These are phyloP conservation scores for Polymyxa betae DNA, from an alignment of 208 protist genomes.

Conservation along the genomic window DNA sequence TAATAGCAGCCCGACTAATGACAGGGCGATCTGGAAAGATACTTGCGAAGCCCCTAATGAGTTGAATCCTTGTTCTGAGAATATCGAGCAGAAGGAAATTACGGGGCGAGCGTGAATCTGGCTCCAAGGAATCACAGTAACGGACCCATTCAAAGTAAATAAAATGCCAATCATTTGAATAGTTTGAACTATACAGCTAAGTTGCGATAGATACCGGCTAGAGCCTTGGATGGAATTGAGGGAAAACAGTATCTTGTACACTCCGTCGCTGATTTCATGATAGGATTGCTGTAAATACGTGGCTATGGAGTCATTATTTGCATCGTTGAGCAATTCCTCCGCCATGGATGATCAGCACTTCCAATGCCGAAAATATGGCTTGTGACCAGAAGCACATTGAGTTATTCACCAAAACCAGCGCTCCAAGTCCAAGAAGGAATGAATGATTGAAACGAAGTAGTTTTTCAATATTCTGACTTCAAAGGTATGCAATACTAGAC, in stretches of 20 bases:
- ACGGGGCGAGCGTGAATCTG: neutral
- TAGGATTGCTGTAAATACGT: neutral
- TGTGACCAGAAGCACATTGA: no score
- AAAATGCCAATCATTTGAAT: slow-evolving; percentile 18
- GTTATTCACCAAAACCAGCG: no score
- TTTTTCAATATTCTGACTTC: no score
- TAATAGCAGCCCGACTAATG: no score
- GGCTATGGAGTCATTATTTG: neutral
- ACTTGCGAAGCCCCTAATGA: neutral
- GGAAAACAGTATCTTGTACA: neutral
- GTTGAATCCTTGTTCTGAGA: neutral
- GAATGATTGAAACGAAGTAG: no score
- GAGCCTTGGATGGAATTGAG: neutral
- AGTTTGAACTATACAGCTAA: neutral
- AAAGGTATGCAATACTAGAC: no score
- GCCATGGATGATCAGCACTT: no score
- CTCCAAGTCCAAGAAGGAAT: no score
- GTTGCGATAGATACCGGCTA: neutral
- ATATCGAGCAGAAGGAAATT: neutral
- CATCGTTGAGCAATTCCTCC: neutral
- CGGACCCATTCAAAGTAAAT: neutral
- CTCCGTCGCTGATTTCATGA: neutral
- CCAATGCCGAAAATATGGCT: no score
- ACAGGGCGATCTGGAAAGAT: neutral
- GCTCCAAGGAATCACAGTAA: slow-evolving; percentile 1